Conservation (phyloP, 768 basidiomycete genomes). For the Hericium rajendrae region DNA sequence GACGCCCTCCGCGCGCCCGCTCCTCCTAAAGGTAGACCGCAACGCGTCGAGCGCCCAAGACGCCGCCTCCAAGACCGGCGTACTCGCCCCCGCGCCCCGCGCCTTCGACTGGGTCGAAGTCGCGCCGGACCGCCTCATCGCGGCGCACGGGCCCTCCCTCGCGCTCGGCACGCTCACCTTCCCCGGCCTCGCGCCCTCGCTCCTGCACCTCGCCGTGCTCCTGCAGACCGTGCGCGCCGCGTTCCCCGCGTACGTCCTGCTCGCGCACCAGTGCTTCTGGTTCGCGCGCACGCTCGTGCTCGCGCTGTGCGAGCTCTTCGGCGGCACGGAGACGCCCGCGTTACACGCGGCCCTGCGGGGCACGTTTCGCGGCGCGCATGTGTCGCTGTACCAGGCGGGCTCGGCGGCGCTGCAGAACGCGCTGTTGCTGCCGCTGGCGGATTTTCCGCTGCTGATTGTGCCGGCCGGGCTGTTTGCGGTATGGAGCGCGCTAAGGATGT, state of each 20-base stretch:
- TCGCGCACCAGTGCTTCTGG: constrained; percentile 14
- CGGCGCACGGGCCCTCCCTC: constrained; percentile 4
- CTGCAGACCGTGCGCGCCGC: constrained; percentile 8
- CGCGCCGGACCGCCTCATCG: constrained; percentile 8
- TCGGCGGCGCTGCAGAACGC: constrained; percentile 12
- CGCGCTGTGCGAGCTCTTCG: constrained; percentile 5
- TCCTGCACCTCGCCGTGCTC: constrained; percentile 11
- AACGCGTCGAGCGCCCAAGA: constrained; percentile 3
- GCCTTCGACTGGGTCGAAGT: constrained; percentile 13
- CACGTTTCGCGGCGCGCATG: constrained; percentile 14
- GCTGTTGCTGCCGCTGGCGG: constrained; percentile 10
- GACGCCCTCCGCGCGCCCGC: constrained; percentile 6
- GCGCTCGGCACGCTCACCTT: constrained; percentile 10
- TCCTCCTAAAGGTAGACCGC: constrained; percentile 13
- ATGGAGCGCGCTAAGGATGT: constrained; percentile 10
- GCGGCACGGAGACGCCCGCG: constrained; percentile 3
- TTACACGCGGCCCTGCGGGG: constrained; percentile 2
- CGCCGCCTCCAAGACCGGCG: constrained; percentile 1
- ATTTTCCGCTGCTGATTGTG: constrained; percentile 10
- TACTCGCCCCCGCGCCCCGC: not conserved
- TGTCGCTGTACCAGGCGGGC: constrained; percentile 10
- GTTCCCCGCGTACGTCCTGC: constrained; percentile 13
- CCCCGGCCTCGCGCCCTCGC: constrained; percentile 2
- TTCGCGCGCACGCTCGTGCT: constrained; percentile 11
- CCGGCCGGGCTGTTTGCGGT: constrained; percentile 13